A percentile compares a stretch with the other conserved stretches of the same genome.
Evolutionary conservation across 495 filamentous ascomycete species (phyloP).

Genomic region (Neurospora tetrasperma): DNA sequence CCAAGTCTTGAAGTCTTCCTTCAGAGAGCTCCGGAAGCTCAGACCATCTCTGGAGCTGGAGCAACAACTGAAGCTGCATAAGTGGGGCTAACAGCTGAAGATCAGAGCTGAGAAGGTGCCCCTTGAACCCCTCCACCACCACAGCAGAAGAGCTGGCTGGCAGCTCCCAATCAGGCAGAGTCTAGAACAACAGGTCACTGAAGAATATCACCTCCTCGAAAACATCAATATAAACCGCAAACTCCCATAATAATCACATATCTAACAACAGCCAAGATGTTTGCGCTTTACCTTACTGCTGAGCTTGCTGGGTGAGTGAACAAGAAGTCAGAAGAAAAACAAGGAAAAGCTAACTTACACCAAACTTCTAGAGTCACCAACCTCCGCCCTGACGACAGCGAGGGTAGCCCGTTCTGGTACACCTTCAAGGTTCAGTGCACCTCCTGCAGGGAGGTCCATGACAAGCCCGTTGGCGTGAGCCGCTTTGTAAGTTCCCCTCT

Average conservation of each 20-base stretch:
- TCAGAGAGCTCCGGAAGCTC: background rate
- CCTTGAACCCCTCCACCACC: background rate
- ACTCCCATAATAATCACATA: background rate
- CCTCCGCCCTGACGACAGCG: conserved; percentile 72
- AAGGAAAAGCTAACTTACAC: background rate
- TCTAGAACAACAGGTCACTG: background rate
- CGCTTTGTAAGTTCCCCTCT: conserved; percentile 59
- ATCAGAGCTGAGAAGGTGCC: background rate
- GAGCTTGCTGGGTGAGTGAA: conserved; percentile 56
- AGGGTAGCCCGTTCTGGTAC: conserved; percentile 78
- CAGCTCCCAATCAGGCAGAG: background rate
- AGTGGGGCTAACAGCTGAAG: background rate
- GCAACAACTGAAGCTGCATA: background rate
- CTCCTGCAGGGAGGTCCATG: conserved; percentile 83
- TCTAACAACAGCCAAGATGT: conserved; percentile 39
- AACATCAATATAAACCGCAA: background rate
- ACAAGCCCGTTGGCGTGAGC: conserved; percentile 77
- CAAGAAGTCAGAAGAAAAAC: background rate
- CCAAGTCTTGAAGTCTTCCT: background rate
- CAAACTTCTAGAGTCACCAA: conserved; percentile 64
- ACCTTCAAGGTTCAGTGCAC: conserved; percentile 96
- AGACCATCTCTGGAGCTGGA: background rate
- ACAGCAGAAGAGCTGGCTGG: background rate
- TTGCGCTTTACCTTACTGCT: conserved; percentile 66
- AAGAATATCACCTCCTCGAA: background rate